Conservation (phyloP, 352 stramenopile species). For the Globisporangium irregulare region DNA sequence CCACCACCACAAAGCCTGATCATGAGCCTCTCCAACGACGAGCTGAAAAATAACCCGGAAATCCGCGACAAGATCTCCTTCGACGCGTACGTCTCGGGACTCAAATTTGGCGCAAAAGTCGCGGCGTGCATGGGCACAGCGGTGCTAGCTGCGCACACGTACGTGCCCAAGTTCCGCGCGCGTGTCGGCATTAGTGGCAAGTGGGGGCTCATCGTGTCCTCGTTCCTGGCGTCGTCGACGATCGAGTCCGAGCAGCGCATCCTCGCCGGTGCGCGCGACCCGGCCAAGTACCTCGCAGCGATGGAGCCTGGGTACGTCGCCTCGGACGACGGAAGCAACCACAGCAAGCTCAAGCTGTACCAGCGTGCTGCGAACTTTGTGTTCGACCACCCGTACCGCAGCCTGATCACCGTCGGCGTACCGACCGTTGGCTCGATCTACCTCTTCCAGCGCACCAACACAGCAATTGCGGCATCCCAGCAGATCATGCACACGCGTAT, state of each 20-base stretch:
- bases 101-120: conserved; percentile 43
- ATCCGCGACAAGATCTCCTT: conserved; percentile 63
- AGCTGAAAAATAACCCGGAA: conserved; percentile 15
- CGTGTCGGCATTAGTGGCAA: conserved; percentile 69
- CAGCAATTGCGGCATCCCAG: conserved; percentile 63
- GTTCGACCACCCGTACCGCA: conserved; percentile 76
- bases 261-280: conserved; percentile 62
- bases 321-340: conserved; percentile 18
- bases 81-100: conserved; percentile 53
- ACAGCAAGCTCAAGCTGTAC: conserved; percentile 45
- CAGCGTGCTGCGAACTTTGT: conserved; percentile 67
- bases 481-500: conserved; percentile 87
- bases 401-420: conserved; percentile 44
- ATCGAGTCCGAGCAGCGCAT: conserved; percentile 60
- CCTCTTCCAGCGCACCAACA: conserved; percentile 63
- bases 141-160: conserved; percentile 50
- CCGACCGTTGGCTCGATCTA: conserved; percentile 72
- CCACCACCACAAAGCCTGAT: background rate
- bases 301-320: conserved; percentile 46
- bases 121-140: conserved; percentile 22
- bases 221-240: conserved; percentile 57
- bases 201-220: conserved; percentile 59
- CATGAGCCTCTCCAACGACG: background rate
- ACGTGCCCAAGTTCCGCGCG: conserved; percentile 59
- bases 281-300: conserved; percentile 58